Percentiles rank a stretch among this genome's conserved stretches.
phyloP scores from a whole-genome alignment of 441 rosid genomes.

The Daphne laureola region DNA sequence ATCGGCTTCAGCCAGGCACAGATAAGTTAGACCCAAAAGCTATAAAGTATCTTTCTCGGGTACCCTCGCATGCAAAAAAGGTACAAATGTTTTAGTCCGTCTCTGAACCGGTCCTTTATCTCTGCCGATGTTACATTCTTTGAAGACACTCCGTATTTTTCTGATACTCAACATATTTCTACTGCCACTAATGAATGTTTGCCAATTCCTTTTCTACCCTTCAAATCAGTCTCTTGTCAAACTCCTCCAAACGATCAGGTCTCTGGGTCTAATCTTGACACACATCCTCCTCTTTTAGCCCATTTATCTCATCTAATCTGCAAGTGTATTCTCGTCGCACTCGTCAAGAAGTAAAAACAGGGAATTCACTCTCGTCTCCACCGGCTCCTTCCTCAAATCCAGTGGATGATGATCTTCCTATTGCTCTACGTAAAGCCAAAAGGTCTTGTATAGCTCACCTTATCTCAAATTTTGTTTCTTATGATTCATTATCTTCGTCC shows the following conservation, averaged over 20 bases:
- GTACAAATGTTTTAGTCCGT: slow-evolving; percentile 1
- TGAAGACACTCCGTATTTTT: too few relatives aligned
- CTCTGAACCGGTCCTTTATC: not conserved
- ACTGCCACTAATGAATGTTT: not conserved
- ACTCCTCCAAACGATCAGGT: not conserved
- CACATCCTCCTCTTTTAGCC: not conserved
- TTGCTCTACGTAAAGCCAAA: too few relatives aligned
- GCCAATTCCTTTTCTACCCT: too few relatives aligned
- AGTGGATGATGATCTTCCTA: too few relatives aligned
- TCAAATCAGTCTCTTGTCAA: too few relatives aligned
- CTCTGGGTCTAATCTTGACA: too few relatives aligned
- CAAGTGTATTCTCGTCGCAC: slow-evolving; percentile 2
- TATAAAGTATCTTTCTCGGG: not conserved
- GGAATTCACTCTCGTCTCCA: too few relatives aligned
- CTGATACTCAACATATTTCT: not conserved
- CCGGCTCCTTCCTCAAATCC: too few relatives aligned
- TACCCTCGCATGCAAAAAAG: slow-evolving; percentile 7
- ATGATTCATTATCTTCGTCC: not conserved
- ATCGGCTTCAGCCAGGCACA: too few relatives aligned
- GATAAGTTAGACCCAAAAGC: slow-evolving; percentile 3
- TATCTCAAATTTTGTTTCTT: not conserved
- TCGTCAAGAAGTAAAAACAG: too few relatives aligned
- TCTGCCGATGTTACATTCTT: not conserved
- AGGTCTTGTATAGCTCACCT: not conserved
- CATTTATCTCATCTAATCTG: not conserved